Evolutionary conservation across 129 eudicot genomes (phyloP).

Genomic region (Sambucus nigra): DNA sequence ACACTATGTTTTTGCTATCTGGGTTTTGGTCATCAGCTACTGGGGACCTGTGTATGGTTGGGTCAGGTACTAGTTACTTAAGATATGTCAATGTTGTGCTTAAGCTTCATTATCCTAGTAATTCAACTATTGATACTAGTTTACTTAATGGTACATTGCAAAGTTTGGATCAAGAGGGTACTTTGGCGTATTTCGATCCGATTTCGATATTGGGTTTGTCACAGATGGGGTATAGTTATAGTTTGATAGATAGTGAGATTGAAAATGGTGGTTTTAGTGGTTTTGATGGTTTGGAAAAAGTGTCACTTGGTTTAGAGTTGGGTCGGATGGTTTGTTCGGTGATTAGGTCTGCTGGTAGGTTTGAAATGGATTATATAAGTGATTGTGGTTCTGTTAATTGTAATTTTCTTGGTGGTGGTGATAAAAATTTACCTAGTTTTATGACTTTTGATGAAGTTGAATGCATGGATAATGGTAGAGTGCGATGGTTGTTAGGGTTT

Average conservation of each 20-base stretch:
- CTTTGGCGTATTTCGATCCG: slow-evolving; percentile 23
- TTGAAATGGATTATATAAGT: slow-evolving; percentile 47
- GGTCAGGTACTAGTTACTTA: slow-evolving; percentile 37
- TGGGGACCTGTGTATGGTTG: slow-evolving; percentile 77
- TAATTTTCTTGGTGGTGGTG: slow-evolving; percentile 28
- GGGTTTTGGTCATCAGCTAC: slow-evolving; percentile 52
- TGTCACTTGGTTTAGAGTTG: slow-evolving; percentile 33
- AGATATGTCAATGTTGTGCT: slow-evolving; percentile 45
- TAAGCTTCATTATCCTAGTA: slow-evolving; percentile 53
- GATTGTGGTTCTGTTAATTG: slow-evolving; percentile 51
- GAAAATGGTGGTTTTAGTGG: slow-evolving; percentile 21
- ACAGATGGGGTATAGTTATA: slow-evolving; percentile 41
- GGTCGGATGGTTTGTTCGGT: slow-evolving; percentile 25
- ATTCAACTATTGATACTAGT: slow-evolving; percentile 41
- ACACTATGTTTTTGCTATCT: slow-evolving; percentile 33
- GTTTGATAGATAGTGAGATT: slow-evolving; percentile 32
- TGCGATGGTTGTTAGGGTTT: slow-evolving; percentile 50
- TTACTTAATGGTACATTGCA: slow-evolving; percentile 69
- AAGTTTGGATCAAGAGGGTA: slow-evolving; percentile 21
- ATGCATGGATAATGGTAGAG: slow-evolving; percentile 48
- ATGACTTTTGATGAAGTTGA: slow-evolving; percentile 56
- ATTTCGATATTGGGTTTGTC: slow-evolving; percentile 54
- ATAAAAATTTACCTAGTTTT: slow-evolving; percentile 23
- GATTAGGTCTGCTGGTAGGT: slow-evolving; percentile 24
- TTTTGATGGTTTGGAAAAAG: slow-evolving; percentile 25